A percentile compares a stretch with the other conserved stretches of the same genome.
phyloP scores from a whole-genome alignment of 2,329 filamentous ascomycete species.

The Arachnomyces sp. region DNA sequence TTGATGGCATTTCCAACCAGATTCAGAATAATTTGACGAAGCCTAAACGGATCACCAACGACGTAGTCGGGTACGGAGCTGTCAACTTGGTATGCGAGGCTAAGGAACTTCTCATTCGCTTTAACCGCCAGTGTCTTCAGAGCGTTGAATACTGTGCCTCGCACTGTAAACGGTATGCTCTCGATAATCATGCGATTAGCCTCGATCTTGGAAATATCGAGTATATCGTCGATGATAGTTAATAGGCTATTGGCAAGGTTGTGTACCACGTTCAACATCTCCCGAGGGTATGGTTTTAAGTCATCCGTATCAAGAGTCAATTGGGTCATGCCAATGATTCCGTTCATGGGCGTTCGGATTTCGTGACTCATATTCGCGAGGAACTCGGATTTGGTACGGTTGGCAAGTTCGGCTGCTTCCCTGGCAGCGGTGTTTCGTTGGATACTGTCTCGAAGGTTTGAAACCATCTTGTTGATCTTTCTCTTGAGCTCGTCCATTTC shows the following conservation, averaged over 20 bases:
- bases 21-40: conserved; percentile 94
- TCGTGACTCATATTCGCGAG: conserved; percentile 98
- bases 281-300: conserved; percentile 86
- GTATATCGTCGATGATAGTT: conserved; percentile 84
- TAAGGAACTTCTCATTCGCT: conserved; percentile 90
- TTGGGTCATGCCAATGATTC: conserved; percentile 97
- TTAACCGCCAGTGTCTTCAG: conserved; percentile 95
- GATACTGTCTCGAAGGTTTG: conserved; percentile 89
- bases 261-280: conserved; percentile 98
- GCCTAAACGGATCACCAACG: conserved; percentile 89
- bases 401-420: conserved; percentile 91
- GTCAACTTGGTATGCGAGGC: conserved; percentile 88
- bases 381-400: conserved; percentile 98
- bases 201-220: conserved; percentile 71
- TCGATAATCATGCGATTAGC: conserved; percentile 98
- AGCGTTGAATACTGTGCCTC: conserved; percentile 93
- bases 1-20: conserved; percentile 98
- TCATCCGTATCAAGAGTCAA: conserved; percentile 92
- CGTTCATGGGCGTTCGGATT: conserved; percentile 95
- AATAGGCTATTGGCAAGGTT: conserved; percentile 91
- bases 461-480: conserved; percentile 99
- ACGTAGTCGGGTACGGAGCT: conserved; percentile 91
- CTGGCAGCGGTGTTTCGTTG: conserved; percentile 92
- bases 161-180: conserved; percentile 90
- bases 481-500: conserved; percentile 99